Conservation (phyloP, 805 yeast species). For the Lipomyces orientalis region DNA sequence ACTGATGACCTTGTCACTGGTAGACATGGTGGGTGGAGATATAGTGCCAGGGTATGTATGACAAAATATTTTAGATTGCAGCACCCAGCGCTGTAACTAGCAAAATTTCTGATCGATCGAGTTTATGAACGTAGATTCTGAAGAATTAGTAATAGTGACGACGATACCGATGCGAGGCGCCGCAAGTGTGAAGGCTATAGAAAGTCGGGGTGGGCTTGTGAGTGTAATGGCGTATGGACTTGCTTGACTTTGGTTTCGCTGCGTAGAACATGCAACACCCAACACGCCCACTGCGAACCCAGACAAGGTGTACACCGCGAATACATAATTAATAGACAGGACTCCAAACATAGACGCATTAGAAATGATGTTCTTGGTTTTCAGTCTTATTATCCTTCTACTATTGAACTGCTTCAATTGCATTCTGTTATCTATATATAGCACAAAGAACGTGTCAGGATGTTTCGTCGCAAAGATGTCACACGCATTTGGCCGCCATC, state of each 20-base stretch:
- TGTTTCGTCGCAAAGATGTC: background rate
- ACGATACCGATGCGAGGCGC: background rate
- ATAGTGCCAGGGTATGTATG: background rate
- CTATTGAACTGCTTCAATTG: background rate
- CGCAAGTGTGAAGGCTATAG: background rate
- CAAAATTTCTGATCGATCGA: conserved; percentile 6
- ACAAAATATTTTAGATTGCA: background rate
- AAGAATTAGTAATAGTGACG: background rate
- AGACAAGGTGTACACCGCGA: no score
- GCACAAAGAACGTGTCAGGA: no score
- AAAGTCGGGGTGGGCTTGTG: background rate
- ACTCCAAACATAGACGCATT: no score
- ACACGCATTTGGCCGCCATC: background rate
- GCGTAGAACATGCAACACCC: background rate
- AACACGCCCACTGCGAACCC: background rate
- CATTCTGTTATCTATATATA: background rate
- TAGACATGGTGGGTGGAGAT: conserved; percentile 5
- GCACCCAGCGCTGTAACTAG: background rate
- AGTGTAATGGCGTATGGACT: background rate
- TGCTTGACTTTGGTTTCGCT: background rate
- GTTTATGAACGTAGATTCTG: background rate
- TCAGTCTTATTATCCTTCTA: background rate
- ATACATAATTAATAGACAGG: no score
- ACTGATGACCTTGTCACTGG: conserved; percentile 51
- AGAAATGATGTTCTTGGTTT: background rate